Evolutionary conservation across 106 monocot species (phyloP).

Genomic region (Dendrobium catenatum): DNA sequence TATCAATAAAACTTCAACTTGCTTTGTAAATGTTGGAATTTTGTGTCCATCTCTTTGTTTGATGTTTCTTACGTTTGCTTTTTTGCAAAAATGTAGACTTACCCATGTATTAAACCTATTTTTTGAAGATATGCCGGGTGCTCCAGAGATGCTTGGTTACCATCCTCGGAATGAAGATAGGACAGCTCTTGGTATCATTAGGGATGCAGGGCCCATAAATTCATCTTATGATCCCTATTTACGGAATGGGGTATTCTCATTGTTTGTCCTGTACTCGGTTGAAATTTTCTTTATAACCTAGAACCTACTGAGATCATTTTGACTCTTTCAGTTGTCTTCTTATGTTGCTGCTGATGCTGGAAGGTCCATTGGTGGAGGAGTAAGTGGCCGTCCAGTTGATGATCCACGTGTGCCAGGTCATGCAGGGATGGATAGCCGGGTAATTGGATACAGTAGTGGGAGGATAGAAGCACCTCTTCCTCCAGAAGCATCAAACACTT

Average conservation of each 20-base stretch:
- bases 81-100: background rate
- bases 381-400: conserved; percentile 32
- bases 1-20: background rate
- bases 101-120: conserved; percentile 24
- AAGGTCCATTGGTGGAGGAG: conserved; percentile 26
- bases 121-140: conserved; percentile 22
- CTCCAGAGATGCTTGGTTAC: conserved; percentile 53
- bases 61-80: background rate
- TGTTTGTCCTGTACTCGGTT: background rate
- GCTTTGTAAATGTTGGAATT: background rate
- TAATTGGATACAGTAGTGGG: conserved; percentile 27
- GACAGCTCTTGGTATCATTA: conserved; percentile 17
- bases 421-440: conserved; percentile 21
- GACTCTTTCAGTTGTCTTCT: conserved; percentile 22
- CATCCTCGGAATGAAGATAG: conserved; percentile 59
- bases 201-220: conserved; percentile 60
- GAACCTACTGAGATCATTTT: background rate
- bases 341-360: conserved; percentile 19
- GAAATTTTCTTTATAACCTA: background rate
- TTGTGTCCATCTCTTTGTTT: background rate
- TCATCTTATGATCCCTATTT: conserved; percentile 88
- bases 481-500: conserved; percentile 65
- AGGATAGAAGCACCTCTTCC: conserved; percentile 53
- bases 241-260: conserved; percentile 55
- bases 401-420: conserved; percentile 29